Percentiles rank a stretch among this genome's conserved stretches.
Evolutionary conservation across 2,329 filamentous ascomycete genomes (phyloP).

Genomic region (Aspergillus sp.): DNA sequence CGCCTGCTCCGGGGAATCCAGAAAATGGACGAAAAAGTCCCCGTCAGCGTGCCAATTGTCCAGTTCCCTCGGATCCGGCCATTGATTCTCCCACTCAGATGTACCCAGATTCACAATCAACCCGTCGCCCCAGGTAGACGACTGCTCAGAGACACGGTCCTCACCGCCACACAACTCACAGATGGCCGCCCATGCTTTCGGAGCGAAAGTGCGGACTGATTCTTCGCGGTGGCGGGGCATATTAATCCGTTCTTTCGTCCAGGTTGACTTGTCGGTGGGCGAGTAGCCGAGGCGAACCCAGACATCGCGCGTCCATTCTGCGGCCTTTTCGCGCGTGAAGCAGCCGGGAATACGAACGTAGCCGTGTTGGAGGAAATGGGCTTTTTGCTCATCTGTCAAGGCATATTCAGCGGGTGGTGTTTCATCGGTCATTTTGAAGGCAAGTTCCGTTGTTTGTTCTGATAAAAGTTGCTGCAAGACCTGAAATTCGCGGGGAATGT

Average conservation of each 20-base stretch:
- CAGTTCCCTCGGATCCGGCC: slow-evolving; percentile 60
- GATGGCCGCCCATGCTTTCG: slow-evolving; percentile 69
- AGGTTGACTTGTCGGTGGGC: slow-evolving; percentile 66
- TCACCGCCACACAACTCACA: slow-evolving; percentile 69
- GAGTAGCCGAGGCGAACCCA: slow-evolving; percentile 71
- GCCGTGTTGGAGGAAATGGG: slow-evolving; percentile 61
- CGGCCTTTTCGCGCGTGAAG: slow-evolving; percentile 55
- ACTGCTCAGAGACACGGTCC: slow-evolving; percentile 54
- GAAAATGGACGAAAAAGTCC: slow-evolving; percentile 73
- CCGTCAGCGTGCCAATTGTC: slow-evolving; percentile 71
- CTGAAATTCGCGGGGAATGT: not conserved
- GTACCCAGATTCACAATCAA: slow-evolving; percentile 73
- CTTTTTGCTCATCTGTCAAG: slow-evolving; percentile 53
- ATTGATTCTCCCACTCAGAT: slow-evolving; percentile 54
- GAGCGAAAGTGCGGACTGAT: slow-evolving; percentile 61
- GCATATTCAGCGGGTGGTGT: not conserved
- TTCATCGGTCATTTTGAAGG: not conserved
- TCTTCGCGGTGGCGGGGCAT: slow-evolving; percentile 67
- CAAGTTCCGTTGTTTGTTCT: not conserved
- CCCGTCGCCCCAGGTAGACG: slow-evolving; percentile 66
- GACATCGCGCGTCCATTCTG: slow-evolving; percentile 54
- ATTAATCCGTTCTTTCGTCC: slow-evolving; percentile 65
- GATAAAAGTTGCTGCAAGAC: not conserved
- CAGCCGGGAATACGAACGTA: slow-evolving; percentile 59
- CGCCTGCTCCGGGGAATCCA: slow-evolving; percentile 72